Percentiles rank a stretch among this genome's conserved stretches.
Evolutionary conservation across 352 stramenopile genomes (phyloP).

Genomic region (Phytophthora palmivora): DNA sequence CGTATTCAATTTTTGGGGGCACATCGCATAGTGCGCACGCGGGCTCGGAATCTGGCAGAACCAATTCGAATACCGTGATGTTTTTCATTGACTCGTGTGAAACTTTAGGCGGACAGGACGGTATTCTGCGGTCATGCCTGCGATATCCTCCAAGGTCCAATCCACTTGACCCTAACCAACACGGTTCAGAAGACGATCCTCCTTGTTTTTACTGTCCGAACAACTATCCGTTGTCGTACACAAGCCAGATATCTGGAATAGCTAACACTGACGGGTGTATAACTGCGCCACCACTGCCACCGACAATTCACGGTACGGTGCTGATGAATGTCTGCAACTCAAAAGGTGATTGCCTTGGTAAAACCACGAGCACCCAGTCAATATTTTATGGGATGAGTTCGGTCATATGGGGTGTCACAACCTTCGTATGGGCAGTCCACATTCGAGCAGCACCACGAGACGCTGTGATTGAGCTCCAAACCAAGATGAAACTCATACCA

Average conservation of each 20-base stretch:
- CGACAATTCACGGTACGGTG: conserved; percentile 45
- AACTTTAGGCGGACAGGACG: conserved; percentile 45
- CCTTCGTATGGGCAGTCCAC: conserved; percentile 60
- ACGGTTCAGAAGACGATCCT: background rate
- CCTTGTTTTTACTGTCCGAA: conserved; percentile 59
- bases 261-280: conserved; percentile 28
- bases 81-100: conserved; percentile 70
- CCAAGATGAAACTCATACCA: conserved; percentile 62
- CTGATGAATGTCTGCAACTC: conserved; percentile 64
- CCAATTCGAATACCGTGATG: conserved; percentile 27
- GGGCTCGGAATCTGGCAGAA: conserved; percentile 3
- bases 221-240: conserved; percentile 33
- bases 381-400: conserved; percentile 47
- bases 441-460: conserved; percentile 52
- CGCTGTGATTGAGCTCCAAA: conserved; percentile 56
- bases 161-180: too few relatives aligned
- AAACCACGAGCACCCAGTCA: conserved; percentile 21
- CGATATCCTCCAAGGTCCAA: conserved; percentile 17
- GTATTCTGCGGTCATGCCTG: conserved; percentile 63
- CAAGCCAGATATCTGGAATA: conserved; percentile 20
- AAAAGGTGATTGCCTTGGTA: conserved; percentile 45
- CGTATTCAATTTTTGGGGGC: conserved; percentile 5
- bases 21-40: background rate
- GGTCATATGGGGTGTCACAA: conserved; percentile 39
- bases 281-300: conserved; percentile 30